Percentiles rank a stretch among this genome's conserved stretches.
These are phyloP conservation scores for Fusarium cicatricum DNA, from an alignment of 2,329 filamentous ascomycete genomes.

Conservation along the genomic window DNA sequence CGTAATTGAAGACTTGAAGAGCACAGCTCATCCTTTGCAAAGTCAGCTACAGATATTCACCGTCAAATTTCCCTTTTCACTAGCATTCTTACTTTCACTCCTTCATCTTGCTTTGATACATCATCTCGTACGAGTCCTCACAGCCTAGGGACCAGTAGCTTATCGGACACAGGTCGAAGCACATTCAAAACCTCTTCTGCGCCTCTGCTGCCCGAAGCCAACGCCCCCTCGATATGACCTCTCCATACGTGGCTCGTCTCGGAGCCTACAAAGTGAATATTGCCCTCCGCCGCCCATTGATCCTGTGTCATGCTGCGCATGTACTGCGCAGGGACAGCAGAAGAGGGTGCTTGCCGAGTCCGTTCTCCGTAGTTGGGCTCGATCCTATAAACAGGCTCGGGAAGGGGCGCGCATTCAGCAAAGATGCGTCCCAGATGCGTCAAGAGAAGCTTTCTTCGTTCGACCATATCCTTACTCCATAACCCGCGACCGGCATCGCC, in stretches of 20 bases:
- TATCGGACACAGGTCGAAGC: constrained; percentile 3
- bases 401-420: constrained; percentile 10
- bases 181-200: constrained; percentile 23
- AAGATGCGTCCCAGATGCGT: constrained; percentile 4
- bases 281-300: constrained; percentile 31
- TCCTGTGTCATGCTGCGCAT: constrained; percentile 19
- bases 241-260: constrained; percentile 34
- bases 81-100: no score
- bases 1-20: no score
- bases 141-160: constrained; percentile 11
- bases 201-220: constrained; percentile 29
- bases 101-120: no score
- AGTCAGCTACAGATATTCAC: not conserved
- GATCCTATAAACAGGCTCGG: constrained; percentile 12
- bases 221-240: constrained; percentile 36
- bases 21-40: no score
- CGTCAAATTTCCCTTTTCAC: not conserved
- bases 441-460: constrained; percentile 10
- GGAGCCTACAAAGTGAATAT: constrained; percentile 34
- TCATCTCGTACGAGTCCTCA: not conserved
- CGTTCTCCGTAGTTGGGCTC: constrained; percentile 5
- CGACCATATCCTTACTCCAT: constrained; percentile 13
- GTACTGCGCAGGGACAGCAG: constrained; percentile 16
- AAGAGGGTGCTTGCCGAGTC: constrained; percentile 8
- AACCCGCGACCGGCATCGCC: constrained; percentile 27